Evolutionary conservation across 805 yeast genomes (phyloP).

Genomic region (Cyberlindnera sargentensis): DNA sequence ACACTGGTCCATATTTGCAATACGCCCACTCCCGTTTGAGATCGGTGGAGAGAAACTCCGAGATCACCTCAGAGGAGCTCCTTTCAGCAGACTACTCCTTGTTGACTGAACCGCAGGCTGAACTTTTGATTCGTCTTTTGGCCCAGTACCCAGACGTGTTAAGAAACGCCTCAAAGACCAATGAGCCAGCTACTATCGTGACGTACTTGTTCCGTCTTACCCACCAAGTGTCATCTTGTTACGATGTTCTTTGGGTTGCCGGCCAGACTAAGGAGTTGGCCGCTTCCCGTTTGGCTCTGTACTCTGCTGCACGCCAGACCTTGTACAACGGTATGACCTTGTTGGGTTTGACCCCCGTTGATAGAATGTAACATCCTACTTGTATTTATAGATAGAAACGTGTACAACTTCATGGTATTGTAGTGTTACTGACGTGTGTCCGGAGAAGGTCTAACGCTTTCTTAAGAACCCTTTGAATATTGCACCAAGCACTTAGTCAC

Average conservation of each 20-base stretch:
- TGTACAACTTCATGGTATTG: too few relatives aligned
- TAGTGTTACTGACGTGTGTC: too few relatives aligned
- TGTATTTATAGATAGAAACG: too few relatives aligned
- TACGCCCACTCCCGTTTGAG: slow-evolving; percentile 96
- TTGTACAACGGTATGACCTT: slow-evolving; percentile 83
- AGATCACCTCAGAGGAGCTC: slow-evolving; percentile 36
- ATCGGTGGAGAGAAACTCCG: slow-evolving; percentile 86
- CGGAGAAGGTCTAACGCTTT: too few relatives aligned
- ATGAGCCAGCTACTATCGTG: slow-evolving; percentile 91
- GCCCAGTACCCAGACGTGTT: slow-evolving; percentile 90
- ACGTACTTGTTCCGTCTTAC: slow-evolving; percentile 89
- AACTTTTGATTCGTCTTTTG: slow-evolving; percentile 63
- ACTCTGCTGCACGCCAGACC: slow-evolving; percentile 84
- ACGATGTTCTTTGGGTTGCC: slow-evolving; percentile 93
- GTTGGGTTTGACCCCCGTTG: slow-evolving; percentile 95
- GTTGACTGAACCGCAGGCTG: slow-evolving; percentile 66
- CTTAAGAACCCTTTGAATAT: too few relatives aligned
- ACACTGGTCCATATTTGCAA: slow-evolving; percentile 97
- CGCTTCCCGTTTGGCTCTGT: slow-evolving; percentile 85
- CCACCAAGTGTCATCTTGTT: slow-evolving; percentile 93
- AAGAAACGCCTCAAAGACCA: slow-evolving; percentile 72
- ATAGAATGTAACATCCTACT: slow-evolving; percentile 62
- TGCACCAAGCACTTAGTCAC: too few relatives aligned
- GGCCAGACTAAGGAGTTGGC: slow-evolving; percentile 89
- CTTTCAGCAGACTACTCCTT: slow-evolving; percentile 51